These are phyloP conservation scores for Moesziomyces antarcticus DNA, from an alignment of 1,284 basidiomycete species.

Conservation along the genomic window DNA sequence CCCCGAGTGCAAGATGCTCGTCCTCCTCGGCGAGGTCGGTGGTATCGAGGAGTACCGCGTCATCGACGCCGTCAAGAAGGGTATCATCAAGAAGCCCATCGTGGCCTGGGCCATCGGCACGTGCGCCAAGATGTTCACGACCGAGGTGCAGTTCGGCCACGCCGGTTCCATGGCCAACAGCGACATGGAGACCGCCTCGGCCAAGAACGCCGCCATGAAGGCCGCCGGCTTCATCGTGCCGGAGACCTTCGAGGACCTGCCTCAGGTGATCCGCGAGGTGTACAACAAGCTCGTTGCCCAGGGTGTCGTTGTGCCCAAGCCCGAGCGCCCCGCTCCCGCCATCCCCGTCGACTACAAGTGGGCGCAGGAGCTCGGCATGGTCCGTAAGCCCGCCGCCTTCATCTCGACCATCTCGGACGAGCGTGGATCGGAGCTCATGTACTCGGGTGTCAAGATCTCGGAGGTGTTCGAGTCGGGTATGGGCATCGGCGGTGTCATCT, in stretches of 20 bases:
- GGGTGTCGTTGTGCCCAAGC: conserved; percentile 78
- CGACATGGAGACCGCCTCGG: conserved; percentile 94
- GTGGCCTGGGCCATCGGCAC: conserved; percentile 99
- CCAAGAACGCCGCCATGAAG: conserved; percentile 96
- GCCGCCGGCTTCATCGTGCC: conserved; percentile 96
- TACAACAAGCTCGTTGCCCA: conserved; percentile 83
- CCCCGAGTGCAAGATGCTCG: conserved; percentile 97
- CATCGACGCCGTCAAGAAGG: conserved; percentile 94
- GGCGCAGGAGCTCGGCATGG: conserved; percentile 95
- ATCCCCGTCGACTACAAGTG: conserved; percentile 99
- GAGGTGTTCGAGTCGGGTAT: conserved; percentile 77
- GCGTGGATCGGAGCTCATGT: conserved; percentile 96
- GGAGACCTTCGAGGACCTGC: conserved; percentile 96
- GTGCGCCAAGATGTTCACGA: conserved; percentile 99
- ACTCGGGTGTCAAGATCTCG: conserved; percentile 98
- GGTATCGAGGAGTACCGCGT: conserved; percentile 99
- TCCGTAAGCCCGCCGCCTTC: conserved; percentile 98
- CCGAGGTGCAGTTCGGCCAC: conserved; percentile 99
- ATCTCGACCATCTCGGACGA: conserved; percentile 99
- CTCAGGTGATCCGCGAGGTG: conserved; percentile 81
- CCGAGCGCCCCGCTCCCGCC: conserved; percentile 88
- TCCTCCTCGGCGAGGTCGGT: conserved; percentile 97
- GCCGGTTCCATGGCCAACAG: conserved; percentile 98
- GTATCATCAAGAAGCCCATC: conserved; percentile 96
- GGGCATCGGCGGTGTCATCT: conserved; percentile 95